Evolutionary conservation across 2,329 filamentous ascomycete genomes (phyloP), one percentile per base, ranked within the genome.

Genomic region (Blastomyces parvus): DNA sequence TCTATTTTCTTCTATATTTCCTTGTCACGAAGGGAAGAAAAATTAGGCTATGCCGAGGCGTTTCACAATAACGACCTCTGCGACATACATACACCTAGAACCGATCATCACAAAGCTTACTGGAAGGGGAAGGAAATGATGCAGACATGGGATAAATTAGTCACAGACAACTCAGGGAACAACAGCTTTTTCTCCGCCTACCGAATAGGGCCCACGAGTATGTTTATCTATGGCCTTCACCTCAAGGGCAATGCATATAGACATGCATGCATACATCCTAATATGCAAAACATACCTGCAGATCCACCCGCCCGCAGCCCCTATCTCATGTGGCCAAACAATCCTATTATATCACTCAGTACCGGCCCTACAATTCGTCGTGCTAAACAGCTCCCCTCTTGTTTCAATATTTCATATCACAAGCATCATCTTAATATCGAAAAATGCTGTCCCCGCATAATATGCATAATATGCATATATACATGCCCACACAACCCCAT

Each of bases 281-380:
- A 46, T 48, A 48, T 59, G 42, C 58, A 48, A 11, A 42, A 48
- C 25, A 50, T 48, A 59, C 42, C 42, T 48, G 58, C 17, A 36
- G 48, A 36, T 59, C 42, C 40, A 46, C 11, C 58, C 42, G 27
- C 25, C 17, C 42, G 40, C 40, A 48, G 19, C 17, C 56, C 40
- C 40, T 19, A 59, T 42, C 22, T 48, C 27, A 46, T 59, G 42
- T 27, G 36, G 58, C 46, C 58, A 59, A 36, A 59, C 58, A 59
- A 46, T 46, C 17, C 27, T 42, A 48, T 36, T 59, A 48, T 59
- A 38, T 27, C n/a, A n/a, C 2, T 22, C 36, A 6, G 22, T 19
- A 17, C 36, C 13, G 42, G 36, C 33, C 36, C 36, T 22, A 27
- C 36, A 42, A 7, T 22, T 13, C 11, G 22, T 25, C n/a, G n/a